Percentiles rank a stretch among this genome's conserved stretches.
Conservation (phyloP, 805 yeast genomes). For the Teunomyces stri region DNA sequence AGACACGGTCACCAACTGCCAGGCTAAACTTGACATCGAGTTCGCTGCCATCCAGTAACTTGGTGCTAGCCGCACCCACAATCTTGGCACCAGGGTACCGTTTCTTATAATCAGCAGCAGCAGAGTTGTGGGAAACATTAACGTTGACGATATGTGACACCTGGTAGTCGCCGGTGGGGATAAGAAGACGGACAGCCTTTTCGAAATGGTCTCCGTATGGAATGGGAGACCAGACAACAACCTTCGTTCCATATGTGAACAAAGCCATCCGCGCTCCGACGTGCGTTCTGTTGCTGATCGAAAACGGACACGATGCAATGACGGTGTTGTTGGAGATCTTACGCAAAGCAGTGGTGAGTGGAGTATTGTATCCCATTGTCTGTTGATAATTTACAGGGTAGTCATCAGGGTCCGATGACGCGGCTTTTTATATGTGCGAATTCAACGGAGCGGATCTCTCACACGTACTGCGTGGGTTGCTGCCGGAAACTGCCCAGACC, state of each 20-base stretch:
- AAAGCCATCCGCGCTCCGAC: conserved; percentile 43
- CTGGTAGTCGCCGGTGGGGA: conserved; percentile 6
- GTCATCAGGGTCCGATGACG: too few relatives aligned
- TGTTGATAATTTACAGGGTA: too few relatives aligned
- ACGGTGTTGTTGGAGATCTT: conserved; percentile 30
- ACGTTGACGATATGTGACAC: conserved; percentile 13
- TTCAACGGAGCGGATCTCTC: too few relatives aligned
- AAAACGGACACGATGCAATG: conserved; percentile 30
- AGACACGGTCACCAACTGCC: conserved; percentile 12
- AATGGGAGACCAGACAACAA: conserved; percentile 16
- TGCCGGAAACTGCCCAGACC: too few relatives aligned
- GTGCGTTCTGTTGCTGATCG: conserved; percentile 24
- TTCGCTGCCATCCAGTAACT: neutral
- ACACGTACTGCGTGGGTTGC: too few relatives aligned
- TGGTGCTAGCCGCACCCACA: conserved; percentile 9
- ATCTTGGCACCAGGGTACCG: conserved; percentile 13
- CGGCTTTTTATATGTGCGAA: too few relatives aligned
- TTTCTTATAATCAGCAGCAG: conserved; percentile 9
- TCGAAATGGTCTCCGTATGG: conserved; percentile 12
- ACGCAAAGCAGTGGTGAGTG: conserved; percentile 26
- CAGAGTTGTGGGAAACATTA: conserved; percentile 13
- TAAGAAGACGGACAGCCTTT: conserved; percentile 11
- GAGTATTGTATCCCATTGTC: conserved; percentile 31
- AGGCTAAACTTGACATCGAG: conserved; percentile 5
- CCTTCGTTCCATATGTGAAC: conserved; percentile 21